Evolutionary conservation across 1,139 yeast species (phyloP).

Genomic region (Ogataea hybrid): DNA sequence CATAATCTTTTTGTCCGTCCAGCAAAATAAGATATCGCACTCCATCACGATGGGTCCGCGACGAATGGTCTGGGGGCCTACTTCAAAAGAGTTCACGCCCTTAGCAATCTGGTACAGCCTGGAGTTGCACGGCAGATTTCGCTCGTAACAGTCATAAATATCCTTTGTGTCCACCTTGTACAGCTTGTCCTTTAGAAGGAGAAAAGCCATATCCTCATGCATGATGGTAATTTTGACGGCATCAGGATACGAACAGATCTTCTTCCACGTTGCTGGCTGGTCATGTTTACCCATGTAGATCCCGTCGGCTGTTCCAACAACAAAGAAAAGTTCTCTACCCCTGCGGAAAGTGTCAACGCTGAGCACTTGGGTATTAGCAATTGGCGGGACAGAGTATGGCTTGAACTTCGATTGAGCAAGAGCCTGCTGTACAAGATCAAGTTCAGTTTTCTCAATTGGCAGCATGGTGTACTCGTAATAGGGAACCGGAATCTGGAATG

Average conservation of each 20-base stretch:
- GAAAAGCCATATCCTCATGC: constrained; percentile 54
- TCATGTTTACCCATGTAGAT: constrained; percentile 38
- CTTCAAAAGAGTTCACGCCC: constrained; percentile 22
- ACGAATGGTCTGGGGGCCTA: constrained; percentile 27
- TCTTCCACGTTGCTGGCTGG: constrained; percentile 50
- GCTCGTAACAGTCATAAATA: constrained; percentile 26
- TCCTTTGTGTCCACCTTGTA: constrained; percentile 57
- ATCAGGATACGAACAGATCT: constrained; percentile 51
- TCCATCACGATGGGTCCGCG: constrained; percentile 17
- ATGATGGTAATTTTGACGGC: constrained; percentile 64
- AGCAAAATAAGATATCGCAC: constrained; percentile 23
- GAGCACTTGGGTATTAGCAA: constrained; percentile 37
- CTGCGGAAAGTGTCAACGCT: constrained; percentile 46
- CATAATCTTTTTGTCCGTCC: constrained; percentile 28
- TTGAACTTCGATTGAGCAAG: constrained; percentile 40
- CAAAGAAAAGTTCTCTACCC: constrained; percentile 36
- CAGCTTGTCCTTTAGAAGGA: constrained; percentile 58
- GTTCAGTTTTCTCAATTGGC: constrained; percentile 46
- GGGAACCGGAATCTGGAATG: constrained; percentile 19
- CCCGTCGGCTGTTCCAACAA: constrained; percentile 47
- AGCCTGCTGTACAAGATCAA: constrained; percentile 52
- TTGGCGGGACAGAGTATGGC: constrained; percentile 14
- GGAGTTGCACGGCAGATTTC: constrained; percentile 19
- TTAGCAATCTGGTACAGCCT: constrained; percentile 19
- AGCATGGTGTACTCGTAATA: constrained; percentile 9